Evolutionary conservation across 1,284 basidiomycete species (phyloP).

Genomic region (Marasmius oreades): DNA sequence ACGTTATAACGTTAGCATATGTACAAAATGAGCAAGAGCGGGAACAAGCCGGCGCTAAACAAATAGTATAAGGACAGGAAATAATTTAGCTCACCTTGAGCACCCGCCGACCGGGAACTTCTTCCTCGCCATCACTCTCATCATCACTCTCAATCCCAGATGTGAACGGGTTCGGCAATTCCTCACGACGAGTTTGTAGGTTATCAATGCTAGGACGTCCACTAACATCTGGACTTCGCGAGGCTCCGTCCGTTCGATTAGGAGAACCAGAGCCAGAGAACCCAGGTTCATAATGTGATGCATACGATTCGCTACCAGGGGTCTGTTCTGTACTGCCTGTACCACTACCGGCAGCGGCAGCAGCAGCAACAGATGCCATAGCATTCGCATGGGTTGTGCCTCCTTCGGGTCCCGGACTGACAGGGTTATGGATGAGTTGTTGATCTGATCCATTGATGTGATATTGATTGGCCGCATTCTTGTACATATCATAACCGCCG

Average conservation of each 20-base stretch:
- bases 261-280: slow-evolving; percentile 7
- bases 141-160: slow-evolving; percentile 24
- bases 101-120: slow-evolving; percentile 35
- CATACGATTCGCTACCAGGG: slow-evolving; percentile 19
- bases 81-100: slow-evolving; percentile 36
- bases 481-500: slow-evolving; percentile 10
- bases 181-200: slow-evolving; percentile 17
- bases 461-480: neutral
- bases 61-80: neutral
- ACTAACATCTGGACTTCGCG: slow-evolving; percentile 12
- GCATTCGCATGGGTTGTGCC: slow-evolving; percentile 1
- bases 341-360: neutral
- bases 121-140: slow-evolving; percentile 21
- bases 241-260: slow-evolving; percentile 16
- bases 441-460: neutral
- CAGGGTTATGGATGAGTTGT: slow-evolving; percentile 7
- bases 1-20: slow-evolving; percentile 1
- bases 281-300: slow-evolving; percentile 20
- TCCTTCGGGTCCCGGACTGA: slow-evolving; percentile 19
- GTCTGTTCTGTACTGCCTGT: too few relatives aligned
- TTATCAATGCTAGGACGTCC: slow-evolving; percentile 27
- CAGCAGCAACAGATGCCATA: slow-evolving; percentile 1
- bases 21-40: neutral
- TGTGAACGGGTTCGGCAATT: slow-evolving; percentile 21
- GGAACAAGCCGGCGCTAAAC: slow-evolving; percentile 5